phyloP scores from a whole-genome alignment of 2,329 filamentous ascomycete species.

The Lizonia empirigonia region DNA sequence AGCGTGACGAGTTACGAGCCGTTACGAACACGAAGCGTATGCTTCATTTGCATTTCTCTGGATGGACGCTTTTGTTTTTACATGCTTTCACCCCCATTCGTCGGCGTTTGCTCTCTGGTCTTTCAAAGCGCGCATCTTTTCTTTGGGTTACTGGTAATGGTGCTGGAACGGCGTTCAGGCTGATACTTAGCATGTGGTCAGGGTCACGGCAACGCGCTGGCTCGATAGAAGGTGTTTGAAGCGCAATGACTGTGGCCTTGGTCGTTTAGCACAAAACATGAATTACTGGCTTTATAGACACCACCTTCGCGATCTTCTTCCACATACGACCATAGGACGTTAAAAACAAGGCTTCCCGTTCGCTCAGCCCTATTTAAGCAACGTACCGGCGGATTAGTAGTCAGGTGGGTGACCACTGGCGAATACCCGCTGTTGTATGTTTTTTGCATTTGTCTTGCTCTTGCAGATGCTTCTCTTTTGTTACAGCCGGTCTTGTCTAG shows the following conservation, averaged over 20 bases:
- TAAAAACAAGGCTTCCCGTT: no score
- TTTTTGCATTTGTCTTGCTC: no score
- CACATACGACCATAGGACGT: no score
- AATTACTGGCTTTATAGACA: no score
- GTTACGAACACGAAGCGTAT: slow-evolving; percentile 2
- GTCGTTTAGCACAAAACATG: neutral
- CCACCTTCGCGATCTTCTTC: no score
- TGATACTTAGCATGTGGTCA: slow-evolving; percentile 1
- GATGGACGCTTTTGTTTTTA: slow-evolving; percentile 7
- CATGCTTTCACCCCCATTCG: neutral
- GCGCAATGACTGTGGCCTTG: neutral
- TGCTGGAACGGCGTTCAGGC: slow-evolving; percentile 5
- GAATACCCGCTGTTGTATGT: no score
- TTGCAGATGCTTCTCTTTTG: no score
- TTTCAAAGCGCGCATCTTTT: slow-evolving; percentile 5
- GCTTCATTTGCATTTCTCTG: neutral
- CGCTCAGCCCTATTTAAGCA: no score
- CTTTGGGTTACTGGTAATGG: neutral
- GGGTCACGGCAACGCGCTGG: neutral
- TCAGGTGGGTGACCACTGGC: no score
- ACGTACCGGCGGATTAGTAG: no score
- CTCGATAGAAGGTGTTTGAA: neutral
- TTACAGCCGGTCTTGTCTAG: no score
- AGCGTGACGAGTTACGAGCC: neutral
- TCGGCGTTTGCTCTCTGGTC: slow-evolving; percentile 5